Conservation (phyloP, 306 rosid genomes). For the Dalbergia oliveri region DNA sequence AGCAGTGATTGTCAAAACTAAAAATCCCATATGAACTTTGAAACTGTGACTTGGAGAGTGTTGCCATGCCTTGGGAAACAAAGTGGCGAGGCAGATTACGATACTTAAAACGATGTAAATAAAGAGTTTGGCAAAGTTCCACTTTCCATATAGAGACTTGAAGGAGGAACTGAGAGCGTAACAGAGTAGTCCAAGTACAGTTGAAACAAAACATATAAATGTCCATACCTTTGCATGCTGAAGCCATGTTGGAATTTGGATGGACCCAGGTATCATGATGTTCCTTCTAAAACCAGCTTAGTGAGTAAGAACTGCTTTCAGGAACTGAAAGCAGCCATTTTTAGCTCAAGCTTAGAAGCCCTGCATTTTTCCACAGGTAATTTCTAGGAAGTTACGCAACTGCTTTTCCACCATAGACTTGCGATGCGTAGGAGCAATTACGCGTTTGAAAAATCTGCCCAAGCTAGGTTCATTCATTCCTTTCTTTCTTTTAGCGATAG, state of each 20-base stretch:
- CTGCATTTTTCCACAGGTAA: no score
- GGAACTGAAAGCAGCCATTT: no score
- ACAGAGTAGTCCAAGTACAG: background rate
- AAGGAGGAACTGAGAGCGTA: background rate
- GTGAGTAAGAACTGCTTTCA: background rate
- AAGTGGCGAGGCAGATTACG: no score
- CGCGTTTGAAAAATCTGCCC: no score
- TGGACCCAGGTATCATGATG: background rate
- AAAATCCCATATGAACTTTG: background rate
- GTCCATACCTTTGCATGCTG: background rate
- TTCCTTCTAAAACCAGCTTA: background rate
- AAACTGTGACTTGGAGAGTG: background rate
- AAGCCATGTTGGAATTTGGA: background rate
- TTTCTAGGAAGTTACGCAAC: no score
- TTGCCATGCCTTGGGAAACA: background rate
- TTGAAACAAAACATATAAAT: background rate
- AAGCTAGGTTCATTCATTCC: no score
- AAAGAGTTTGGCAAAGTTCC: background rate
- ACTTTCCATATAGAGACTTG: background rate
- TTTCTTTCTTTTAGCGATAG: no score
- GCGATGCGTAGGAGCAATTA: no score
- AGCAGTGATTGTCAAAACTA: background rate
- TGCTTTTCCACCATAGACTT: no score
- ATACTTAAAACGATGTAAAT: background rate
- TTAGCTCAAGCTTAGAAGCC: no score